Evolutionary conservation across 129 eudicot genomes (phyloP), one percentile per base, ranked within the genome.

Genomic region (Chrysanthemum seticuspe): DNA sequence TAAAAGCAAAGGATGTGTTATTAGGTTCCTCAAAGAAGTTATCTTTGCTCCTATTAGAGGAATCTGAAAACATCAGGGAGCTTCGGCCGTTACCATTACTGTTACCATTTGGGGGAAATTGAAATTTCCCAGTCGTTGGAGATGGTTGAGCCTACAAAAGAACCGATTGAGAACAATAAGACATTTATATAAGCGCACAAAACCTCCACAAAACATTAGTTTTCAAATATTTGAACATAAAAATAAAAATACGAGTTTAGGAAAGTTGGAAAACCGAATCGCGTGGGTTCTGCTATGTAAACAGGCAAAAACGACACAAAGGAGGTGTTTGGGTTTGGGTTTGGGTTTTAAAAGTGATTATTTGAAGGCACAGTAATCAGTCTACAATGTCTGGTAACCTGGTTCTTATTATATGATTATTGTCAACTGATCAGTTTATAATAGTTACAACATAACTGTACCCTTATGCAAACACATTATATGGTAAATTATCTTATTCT

Each of bases 121-220:
- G 76, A 52, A 88, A 86, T 70, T 88, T 86, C 65, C 97, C 97
- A 0, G 95, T 88, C 31, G 97, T 91, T 64, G 97, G 97, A 80
- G 97, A 91, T 67, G 96, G 92, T 79, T 77, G 88, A 79, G 81
- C 92, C 95, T 91, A 86, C 25, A 80, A 67, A 15, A 71, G 56
- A 65, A 57, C 15, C 45, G 15, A 47, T 31, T 16, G 0, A 78
- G 48, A 72, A 56, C 23, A 25, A 55, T 67, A n/a, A 16, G 67
- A 10, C 15, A 29, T 9, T 53, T 53, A 2, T 53, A 14, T 53
- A 53, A 4, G 58, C 47, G 7, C 10, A 8, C 47, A 40, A 36
- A 40, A 40, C 47, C 47, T 61, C 34, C 49, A 62, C 12, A 62
- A 6, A 29, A 62, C 1, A 40, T 6, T 40, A 40, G 47, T 40